Conservation (phyloP, 2,329 filamentous ascomycete genomes). For the Clonostachys sp. region DNA sequence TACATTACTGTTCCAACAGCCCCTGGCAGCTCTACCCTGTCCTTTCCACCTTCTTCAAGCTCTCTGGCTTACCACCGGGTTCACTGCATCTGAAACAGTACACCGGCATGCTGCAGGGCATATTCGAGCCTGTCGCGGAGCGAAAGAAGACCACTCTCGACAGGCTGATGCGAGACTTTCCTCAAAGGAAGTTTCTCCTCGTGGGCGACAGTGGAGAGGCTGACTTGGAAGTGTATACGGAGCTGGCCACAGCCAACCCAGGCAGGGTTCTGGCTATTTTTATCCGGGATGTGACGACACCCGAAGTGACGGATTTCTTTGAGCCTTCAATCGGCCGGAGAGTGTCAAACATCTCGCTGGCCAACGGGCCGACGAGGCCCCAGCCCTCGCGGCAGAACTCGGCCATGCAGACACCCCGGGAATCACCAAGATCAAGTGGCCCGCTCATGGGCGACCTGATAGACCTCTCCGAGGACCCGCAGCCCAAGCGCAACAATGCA, state of each 20-base stretch:
- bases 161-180: constrained; percentile 83
- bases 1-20: constrained; percentile 99
- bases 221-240: constrained; percentile 94
- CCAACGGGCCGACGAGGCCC: constrained; percentile 2
- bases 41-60: constrained; percentile 76
- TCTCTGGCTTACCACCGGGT: constrained; percentile 76
- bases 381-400: background rate
- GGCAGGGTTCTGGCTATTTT: constrained; percentile 82
- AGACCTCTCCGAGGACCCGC: constrained; percentile 52
- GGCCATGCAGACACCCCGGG: background rate
- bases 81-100: constrained; percentile 97
- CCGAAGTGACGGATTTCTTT: constrained; percentile 69
- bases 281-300: constrained; percentile 91
- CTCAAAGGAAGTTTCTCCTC: constrained; percentile 80
- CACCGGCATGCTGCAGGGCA: constrained; percentile 93
- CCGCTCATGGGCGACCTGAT: constrained; percentile 55
- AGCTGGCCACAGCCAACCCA: constrained; percentile 80
- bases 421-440: constrained; percentile 18
- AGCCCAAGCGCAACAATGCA: constrained; percentile 22
- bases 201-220: constrained; percentile 96
- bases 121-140: constrained; percentile 96
- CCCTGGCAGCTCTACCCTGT: constrained; percentile 97
- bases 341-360: constrained; percentile 15
- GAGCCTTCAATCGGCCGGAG: constrained; percentile 47
- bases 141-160: constrained; percentile 87